phyloP scores from a whole-genome alignment of 1,284 basidiomycete species.

The Cutaneotrichosporon mucoides region DNA sequence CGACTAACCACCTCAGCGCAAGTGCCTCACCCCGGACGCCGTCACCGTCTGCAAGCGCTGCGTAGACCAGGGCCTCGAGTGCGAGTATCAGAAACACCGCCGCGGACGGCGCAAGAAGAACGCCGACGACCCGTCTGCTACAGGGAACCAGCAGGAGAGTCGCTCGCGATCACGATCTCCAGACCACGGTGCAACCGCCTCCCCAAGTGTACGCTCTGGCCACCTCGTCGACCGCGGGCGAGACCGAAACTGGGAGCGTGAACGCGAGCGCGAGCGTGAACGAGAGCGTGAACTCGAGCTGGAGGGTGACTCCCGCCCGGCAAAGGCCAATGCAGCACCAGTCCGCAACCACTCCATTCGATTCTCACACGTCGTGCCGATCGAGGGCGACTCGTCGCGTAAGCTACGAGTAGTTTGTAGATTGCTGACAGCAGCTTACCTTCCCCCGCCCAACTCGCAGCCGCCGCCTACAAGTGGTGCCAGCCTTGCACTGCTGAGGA shows the following conservation, averaged over 20 bases:
- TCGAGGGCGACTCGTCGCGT: conserved; percentile 29
- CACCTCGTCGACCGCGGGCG: neutral
- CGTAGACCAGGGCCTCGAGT: conserved; percentile 21
- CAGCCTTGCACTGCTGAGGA: conserved; percentile 5
- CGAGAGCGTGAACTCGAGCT: neutral
- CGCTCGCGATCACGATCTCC: conserved; percentile 5
- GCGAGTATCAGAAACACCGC: conserved; percentile 30
- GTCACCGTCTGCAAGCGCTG: conserved; percentile 26
- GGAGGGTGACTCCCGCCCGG: too few species aligned
- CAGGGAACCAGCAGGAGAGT: neutral
- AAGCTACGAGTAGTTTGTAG: neutral
- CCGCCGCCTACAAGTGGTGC: conserved; percentile 1
- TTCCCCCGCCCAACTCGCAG: conserved; percentile 8
- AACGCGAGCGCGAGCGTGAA: neutral
- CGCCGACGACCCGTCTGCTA: neutral
- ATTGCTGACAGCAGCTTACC: conserved; percentile 9
- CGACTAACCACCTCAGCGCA: conserved; percentile 17
- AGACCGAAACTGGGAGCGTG: neutral
- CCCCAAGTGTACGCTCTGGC: neutral
- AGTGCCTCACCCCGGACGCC: conserved; percentile 26
- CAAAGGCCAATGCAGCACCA: neutral
- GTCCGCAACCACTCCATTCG: conserved; percentile 11
- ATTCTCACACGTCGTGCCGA: conserved; percentile 30
- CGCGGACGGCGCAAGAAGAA: conserved; percentile 24
- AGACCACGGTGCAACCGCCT: neutral